Evolutionary conservation across 2,329 filamentous ascomycete species (phyloP).

Genomic region (Claviceps monticola): DNA sequence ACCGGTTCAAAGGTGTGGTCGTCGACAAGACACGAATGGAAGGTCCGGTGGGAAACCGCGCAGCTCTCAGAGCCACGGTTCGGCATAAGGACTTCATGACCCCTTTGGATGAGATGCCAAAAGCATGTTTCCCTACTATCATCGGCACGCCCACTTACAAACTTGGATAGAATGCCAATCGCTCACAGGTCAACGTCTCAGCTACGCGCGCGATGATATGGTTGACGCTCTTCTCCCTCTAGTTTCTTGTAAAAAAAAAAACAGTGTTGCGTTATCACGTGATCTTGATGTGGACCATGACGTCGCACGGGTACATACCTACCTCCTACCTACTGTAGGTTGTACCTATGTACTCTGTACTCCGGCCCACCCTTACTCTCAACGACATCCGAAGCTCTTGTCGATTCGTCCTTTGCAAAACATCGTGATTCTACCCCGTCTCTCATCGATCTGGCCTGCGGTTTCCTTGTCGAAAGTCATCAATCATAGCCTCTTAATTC

Average conservation of each 20-base stretch:
- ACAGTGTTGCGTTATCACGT: background rate
- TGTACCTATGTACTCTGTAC: too few relatives aligned
- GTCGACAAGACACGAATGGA: conserved; percentile 14
- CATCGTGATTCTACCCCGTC: background rate
- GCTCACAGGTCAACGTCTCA: background rate
- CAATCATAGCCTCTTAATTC: background rate
- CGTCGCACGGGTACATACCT: background rate
- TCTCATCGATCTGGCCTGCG: background rate
- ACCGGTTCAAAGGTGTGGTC: conserved; percentile 6
- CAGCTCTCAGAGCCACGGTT: conserved; percentile 12
- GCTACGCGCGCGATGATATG: background rate
- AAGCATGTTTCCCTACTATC: conserved; percentile 5
- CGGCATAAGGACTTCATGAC: conserved; percentile 19
- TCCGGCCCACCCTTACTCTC: too few relatives aligned
- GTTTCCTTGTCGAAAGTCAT: background rate
- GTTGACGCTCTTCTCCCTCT: background rate
- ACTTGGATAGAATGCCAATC: background rate
- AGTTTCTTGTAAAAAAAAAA: background rate
- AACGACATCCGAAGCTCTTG: background rate
- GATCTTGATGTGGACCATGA: background rate
- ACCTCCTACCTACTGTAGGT: too few relatives aligned
- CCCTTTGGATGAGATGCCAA: background rate
- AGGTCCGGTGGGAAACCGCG: conserved; percentile 6
- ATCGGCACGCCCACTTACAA: too few relatives aligned
- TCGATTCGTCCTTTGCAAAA: background rate